These are phyloP conservation scores for Acanthamoeba culbertsoni DNA, from an alignment of 208 protist genomes.

Conservation along the genomic window DNA sequence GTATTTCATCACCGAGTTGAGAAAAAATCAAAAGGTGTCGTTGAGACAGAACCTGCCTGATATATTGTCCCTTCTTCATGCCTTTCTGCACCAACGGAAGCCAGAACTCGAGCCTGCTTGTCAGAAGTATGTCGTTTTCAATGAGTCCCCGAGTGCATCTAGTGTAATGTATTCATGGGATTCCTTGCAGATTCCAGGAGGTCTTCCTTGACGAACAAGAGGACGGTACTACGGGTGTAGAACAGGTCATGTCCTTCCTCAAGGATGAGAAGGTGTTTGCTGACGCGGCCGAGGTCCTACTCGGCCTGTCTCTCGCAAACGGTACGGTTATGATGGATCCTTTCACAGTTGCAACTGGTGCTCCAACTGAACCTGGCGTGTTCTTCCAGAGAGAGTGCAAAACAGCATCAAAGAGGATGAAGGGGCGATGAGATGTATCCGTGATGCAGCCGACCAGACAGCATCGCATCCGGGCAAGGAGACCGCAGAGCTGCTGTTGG, in stretches of 20 bases:
- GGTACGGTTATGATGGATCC: neutral
- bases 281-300: neutral
- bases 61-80: neutral
- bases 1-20: neutral
- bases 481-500: neutral
- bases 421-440: neutral
- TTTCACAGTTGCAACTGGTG: neutral
- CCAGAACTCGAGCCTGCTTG: neutral
- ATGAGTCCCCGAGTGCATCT: neutral
- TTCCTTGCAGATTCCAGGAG: neutral
- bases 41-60: conserved; percentile 13
- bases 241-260: conserved; percentile 34
- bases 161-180: neutral
- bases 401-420: neutral
- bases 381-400: neutral
- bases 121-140: neutral
- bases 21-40: neutral
- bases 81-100: neutral
- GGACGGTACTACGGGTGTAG: neutral
- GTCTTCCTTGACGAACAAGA: neutral
- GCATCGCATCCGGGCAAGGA: neutral
- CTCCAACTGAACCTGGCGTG: neutral
- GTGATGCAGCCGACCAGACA: neutral
- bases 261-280: neutral
- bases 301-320: neutral